Conservation (phyloP, 2,329 filamentous ascomycete genomes). For the Fusarium nygamai region DNA sequence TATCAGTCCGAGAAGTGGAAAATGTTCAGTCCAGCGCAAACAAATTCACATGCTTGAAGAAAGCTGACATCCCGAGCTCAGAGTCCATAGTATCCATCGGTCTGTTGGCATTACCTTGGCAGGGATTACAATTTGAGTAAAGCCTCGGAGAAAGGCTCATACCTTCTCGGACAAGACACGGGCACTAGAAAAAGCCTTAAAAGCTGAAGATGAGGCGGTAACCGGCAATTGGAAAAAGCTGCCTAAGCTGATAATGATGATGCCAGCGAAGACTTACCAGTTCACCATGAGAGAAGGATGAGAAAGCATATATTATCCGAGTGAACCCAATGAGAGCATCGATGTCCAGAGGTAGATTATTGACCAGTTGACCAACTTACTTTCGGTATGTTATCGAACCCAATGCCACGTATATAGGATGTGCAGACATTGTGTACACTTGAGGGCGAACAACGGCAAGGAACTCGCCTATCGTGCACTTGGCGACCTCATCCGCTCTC, state of each 20-base stretch:
- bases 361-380: background rate
- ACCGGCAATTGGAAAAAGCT: slow-evolving; percentile 9
- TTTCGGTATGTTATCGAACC: background rate
- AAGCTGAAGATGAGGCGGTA: slow-evolving; percentile 32
- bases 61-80: background rate
- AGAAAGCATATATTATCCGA: background rate
- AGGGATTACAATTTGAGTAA: slow-evolving; percentile 19
- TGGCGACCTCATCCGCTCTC: slow-evolving; percentile 1
- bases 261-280: background rate
- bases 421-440: background rate
- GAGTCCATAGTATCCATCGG: slow-evolving; percentile 9
- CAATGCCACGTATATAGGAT: background rate
- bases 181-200: slow-evolving; percentile 19
- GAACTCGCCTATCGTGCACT: slow-evolving; percentile 1
- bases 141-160: slow-evolving; percentile 12
- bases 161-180: slow-evolving; percentile 6
- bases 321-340: background rate
- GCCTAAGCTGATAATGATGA: background rate
- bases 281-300: background rate
- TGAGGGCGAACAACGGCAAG: background rate
- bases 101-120: slow-evolving; percentile 13
- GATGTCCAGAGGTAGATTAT: background rate
- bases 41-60: slow-evolving; percentile 24
- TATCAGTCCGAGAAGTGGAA: background rate
- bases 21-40: background rate